Conservation (phyloP, 2,329 filamentous ascomycete genomes). For the Hypocreales sp. region DNA sequence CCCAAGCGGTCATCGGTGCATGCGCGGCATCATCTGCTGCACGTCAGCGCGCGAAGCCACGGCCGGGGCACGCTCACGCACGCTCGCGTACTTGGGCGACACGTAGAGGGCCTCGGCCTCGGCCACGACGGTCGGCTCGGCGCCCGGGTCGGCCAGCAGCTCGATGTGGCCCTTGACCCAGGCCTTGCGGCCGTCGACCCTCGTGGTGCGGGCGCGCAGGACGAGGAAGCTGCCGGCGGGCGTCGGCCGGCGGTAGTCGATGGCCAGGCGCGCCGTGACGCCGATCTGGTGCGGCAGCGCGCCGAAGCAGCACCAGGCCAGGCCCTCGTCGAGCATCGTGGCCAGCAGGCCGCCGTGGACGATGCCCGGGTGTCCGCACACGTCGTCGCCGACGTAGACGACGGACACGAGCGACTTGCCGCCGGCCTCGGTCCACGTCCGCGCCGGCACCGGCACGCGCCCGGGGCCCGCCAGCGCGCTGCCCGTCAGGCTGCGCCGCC, state of each 20-base stretch:
- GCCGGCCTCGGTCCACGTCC: constrained; percentile 56
- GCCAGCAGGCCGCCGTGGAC: constrained; percentile 83
- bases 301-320: constrained; percentile 77
- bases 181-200: constrained; percentile 83
- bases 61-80: too few species aligned
- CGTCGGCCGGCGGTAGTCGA: constrained; percentile 72
- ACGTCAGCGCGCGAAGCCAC: too few species aligned
- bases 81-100: constrained; percentile 69
- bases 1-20: constrained; percentile 2
- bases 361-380: constrained; percentile 84
- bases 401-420: constrained; percentile 58
- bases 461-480: constrained; percentile 62
- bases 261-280: constrained; percentile 71
- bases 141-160: constrained; percentile 47
- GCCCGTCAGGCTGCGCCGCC: constrained; percentile 64
- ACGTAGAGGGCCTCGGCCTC: constrained; percentile 81
- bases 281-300: constrained; percentile 75
- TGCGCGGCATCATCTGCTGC: constrained; percentile 7
- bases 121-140: constrained; percentile 52
- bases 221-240: constrained; percentile 64
- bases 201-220: constrained; percentile 62
- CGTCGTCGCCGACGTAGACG: constrained; percentile 58
- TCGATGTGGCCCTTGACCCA: constrained; percentile 86
- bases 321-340: constrained; percentile 82
- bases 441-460: constrained; percentile 66